Evolutionary conservation across 2,329 filamentous ascomycete genomes (phyloP).

Genomic region (Ilyonectria mors-panacis): DNA sequence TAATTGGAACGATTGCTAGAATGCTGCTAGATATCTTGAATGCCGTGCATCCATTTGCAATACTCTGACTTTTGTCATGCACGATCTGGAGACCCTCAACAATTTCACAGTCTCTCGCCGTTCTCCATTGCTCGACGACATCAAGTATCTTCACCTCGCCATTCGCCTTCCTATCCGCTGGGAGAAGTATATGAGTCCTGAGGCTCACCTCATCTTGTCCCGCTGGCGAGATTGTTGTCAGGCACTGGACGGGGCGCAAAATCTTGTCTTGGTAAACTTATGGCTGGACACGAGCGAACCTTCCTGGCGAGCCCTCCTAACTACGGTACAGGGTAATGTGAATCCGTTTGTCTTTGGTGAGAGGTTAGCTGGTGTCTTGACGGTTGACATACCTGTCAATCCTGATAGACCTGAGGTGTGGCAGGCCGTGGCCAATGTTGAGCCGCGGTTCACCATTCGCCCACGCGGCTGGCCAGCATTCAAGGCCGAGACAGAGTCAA

Average conservation of each 20-base stretch:
- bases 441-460: not conserved
- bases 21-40: not conserved
- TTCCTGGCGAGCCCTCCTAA: not conserved
- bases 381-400: slow-evolving; percentile 4
- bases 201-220: not conserved
- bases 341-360: slow-evolving; percentile 7
- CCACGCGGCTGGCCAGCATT: not conserved
- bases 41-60: slow-evolving; percentile 6
- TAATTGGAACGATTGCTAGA: not conserved
- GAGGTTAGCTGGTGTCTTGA: slow-evolving; percentile 2
- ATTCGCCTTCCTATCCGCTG: not conserved
- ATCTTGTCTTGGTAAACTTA: not conserved
- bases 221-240: not conserved
- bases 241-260: not conserved
- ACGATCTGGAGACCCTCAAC: not conserved
- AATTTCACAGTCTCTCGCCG: not conserved
- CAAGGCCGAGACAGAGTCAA: not conserved
- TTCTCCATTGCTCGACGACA: not conserved
- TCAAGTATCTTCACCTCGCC: slow-evolving; percentile 5
- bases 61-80: slow-evolving; percentile 6
- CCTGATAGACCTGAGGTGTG: not conserved
- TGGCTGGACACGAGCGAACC: slow-evolving; percentile 1
- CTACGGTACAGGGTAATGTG: slow-evolving; percentile 1
- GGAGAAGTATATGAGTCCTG: not conserved
- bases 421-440: not conserved